phyloP scores from a whole-genome alignment of 768 basidiomycete genomes.

The Rhodotorula babjevae region DNA sequence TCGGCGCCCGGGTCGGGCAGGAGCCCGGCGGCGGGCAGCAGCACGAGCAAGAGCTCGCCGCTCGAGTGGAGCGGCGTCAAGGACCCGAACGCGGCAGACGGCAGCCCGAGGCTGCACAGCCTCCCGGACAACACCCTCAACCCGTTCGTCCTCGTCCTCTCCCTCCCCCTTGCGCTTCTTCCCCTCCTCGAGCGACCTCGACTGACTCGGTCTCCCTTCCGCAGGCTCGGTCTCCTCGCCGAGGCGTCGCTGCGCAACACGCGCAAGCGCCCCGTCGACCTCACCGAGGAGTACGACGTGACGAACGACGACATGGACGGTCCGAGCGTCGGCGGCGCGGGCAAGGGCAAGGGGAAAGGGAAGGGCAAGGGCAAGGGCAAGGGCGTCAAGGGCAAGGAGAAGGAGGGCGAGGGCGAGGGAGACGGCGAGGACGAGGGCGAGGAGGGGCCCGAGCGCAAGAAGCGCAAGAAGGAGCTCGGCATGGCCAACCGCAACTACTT shows the following conservation, averaged over 20 bases:
- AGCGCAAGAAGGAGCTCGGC: conserved; percentile 34
- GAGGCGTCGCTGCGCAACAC: conserved; percentile 51
- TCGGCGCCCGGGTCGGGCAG: neutral
- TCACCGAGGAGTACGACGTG: conserved; percentile 34
- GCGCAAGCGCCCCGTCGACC: conserved; percentile 31
- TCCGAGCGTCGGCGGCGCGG: conserved; percentile 1
- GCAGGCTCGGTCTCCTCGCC: conserved; percentile 70
- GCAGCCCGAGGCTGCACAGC: conserved; percentile 80
- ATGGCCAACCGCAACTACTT: conserved; percentile 41
- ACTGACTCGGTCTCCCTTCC: neutral
- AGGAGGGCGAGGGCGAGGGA: neutral
- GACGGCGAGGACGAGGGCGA: conserved; percentile 6
- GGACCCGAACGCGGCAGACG: conserved; percentile 47
- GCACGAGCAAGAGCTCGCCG: conserved; percentile 20
- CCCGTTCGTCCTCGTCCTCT: conserved; percentile 49
- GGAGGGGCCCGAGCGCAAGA: conserved; percentile 4
- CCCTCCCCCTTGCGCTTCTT: too few relatives aligned
- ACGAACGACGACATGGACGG: conserved; percentile 19
- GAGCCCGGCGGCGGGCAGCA: neutral
- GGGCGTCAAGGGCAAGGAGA: conserved; percentile 7
- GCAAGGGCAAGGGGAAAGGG: conserved; percentile 26
- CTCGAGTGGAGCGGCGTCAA: conserved; percentile 38
- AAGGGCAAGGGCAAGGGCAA: conserved; percentile 15
- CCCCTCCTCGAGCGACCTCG: neutral
- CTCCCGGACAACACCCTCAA: conserved; percentile 89